These are phyloP conservation scores for Prunus yedoensis DNA, from an alignment of 331 rosid genomes.

Conservation along the genomic window DNA sequence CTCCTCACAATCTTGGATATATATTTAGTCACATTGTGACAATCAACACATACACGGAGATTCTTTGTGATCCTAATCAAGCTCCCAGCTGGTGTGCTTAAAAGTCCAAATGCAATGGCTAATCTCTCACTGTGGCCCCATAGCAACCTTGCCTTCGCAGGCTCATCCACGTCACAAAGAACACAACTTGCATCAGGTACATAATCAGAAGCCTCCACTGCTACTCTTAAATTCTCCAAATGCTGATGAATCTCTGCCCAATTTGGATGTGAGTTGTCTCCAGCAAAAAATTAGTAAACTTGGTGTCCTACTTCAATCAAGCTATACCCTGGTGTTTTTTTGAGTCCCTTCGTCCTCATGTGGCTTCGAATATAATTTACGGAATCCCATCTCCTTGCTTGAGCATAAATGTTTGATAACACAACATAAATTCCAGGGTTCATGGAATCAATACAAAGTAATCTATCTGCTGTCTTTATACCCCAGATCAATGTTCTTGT, in stretches of 20 bases:
- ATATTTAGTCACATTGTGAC: conserved; percentile 63
- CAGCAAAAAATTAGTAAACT: conserved; percentile 51
- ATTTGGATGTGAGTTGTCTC: conserved; percentile 59
- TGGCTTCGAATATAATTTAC: conserved; percentile 55
- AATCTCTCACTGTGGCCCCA: conserved; percentile 76
- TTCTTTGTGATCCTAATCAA: conserved; percentile 61
- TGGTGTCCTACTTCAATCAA: conserved; percentile 56
- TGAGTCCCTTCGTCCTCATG: conserved; percentile 53
- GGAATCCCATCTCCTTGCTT: conserved; percentile 63
- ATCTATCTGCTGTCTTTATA: conserved; percentile 55
- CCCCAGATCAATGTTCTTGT: conserved; percentile 67
- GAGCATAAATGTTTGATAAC: conserved; percentile 71
- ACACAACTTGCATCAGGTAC: conserved; percentile 62
- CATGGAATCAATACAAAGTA: conserved; percentile 51
- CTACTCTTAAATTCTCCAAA: conserved; percentile 52
- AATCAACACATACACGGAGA: conserved; percentile 55
- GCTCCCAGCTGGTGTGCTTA: conserved; percentile 58
- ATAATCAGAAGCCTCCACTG: conserved; percentile 59
- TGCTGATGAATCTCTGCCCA: conserved; percentile 47
- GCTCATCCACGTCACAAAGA: conserved; percentile 56
- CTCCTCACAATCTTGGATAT: conserved; percentile 57
- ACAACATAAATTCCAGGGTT: conserved; percentile 58
- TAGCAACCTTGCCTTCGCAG: conserved; percentile 54
- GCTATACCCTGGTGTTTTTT: conserved; percentile 70
- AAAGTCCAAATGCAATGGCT: conserved; percentile 68